Conservation (phyloP, 2,329 filamentous ascomycete genomes). For the Ophiostoma sp. region DNA sequence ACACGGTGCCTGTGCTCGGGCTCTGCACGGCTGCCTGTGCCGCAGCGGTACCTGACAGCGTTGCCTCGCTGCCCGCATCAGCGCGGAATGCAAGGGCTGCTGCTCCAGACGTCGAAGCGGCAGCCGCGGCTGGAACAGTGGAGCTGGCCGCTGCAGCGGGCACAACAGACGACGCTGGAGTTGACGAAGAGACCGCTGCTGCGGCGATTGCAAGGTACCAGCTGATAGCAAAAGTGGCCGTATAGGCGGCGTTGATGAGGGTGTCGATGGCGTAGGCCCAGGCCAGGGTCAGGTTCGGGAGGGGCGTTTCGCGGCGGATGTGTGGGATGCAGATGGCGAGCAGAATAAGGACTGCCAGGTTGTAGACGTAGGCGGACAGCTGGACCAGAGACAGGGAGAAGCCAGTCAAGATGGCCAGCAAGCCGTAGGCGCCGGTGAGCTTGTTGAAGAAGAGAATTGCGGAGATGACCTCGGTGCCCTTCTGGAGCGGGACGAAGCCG, state of each 20-base stretch:
- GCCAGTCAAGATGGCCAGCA: slow-evolving; percentile 83
- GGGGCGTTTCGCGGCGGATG: slow-evolving; percentile 69
- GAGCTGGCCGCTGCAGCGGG: slow-evolving; percentile 2
- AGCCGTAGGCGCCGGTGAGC: slow-evolving; percentile 80
- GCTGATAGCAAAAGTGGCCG: slow-evolving; percentile 69
- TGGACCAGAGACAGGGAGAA: slow-evolving; percentile 77
- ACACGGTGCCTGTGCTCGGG: background rate
- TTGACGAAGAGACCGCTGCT: background rate
- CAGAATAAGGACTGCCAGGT: slow-evolving; percentile 62
- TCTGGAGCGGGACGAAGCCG: slow-evolving; percentile 78
- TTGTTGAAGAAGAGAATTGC: slow-evolving; percentile 86
- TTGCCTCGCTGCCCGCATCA: background rate
- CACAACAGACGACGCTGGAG: background rate
- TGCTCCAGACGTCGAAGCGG: background rate
- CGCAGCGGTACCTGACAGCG: background rate
- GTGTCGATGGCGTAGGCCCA: slow-evolving; percentile 84
- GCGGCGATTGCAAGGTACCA: slow-evolving; percentile 61
- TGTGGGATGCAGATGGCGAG: slow-evolving; percentile 69
- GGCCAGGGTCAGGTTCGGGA: slow-evolving; percentile 74
- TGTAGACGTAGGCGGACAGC: slow-evolving; percentile 88
- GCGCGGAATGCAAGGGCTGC: background rate
- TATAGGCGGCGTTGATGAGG: slow-evolving; percentile 74
- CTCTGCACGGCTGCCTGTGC: slow-evolving; percentile 13
- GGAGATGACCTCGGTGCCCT: slow-evolving; percentile 78
- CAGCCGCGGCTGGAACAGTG: background rate